Evolutionary conservation across 768 basidiomycete species (phyloP).

Genomic region (Mycena crocata): DNA sequence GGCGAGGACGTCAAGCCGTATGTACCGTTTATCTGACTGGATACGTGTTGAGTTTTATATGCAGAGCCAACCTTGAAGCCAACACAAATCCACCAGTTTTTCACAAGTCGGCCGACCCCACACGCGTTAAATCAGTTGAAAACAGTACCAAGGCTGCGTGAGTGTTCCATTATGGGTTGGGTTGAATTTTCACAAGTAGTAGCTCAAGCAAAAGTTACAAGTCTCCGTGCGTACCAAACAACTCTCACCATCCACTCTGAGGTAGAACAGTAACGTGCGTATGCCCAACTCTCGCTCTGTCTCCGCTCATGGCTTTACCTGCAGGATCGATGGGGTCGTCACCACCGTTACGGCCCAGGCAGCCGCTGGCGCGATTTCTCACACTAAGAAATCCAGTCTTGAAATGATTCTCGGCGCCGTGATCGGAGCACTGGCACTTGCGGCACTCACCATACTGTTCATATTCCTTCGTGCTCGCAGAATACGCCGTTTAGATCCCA

Average conservation of each 20-base stretch:
- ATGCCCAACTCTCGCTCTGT: neutral
- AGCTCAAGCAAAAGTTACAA: neutral
- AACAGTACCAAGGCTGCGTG: neutral
- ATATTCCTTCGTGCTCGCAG: constrained; percentile 7
- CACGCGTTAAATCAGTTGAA: neutral
- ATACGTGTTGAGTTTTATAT: neutral
- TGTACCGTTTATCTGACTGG: neutral
- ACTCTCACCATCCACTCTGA: neutral
- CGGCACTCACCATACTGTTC: neutral
- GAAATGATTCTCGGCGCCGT: constrained; percentile 10
- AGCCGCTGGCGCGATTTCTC: neutral
- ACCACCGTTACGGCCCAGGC: constrained; percentile 5
- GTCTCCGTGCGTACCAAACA: neutral
- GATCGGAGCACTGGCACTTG: constrained; percentile 14
- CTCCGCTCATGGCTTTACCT: neutral
- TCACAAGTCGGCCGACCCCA: neutral
- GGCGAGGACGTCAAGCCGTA: constrained; percentile 3
- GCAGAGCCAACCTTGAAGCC: neutral
- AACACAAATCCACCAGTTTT: too few relatives aligned
- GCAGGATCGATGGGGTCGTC: neutral
- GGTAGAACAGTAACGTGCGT: constrained; percentile 7
- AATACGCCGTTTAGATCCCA: neutral
- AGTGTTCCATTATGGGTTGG: neutral
- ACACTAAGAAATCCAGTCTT: constrained; percentile 5
- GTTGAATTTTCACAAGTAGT: neutral